Evolutionary conservation across 768 basidiomycete genomes (phyloP).

Genomic region (Suillus subalutaceus): DNA sequence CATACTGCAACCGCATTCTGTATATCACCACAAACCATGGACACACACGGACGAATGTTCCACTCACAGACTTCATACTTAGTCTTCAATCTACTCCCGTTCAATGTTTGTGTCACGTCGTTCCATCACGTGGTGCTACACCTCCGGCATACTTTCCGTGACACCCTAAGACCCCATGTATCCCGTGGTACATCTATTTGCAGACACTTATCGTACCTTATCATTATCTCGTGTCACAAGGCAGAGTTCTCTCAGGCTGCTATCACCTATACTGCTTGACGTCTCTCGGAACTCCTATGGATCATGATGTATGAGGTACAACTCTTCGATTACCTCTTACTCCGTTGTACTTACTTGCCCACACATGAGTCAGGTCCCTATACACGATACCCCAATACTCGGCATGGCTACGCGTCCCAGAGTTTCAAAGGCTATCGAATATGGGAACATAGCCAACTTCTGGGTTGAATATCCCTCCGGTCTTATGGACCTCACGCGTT

Average conservation of each 20-base stretch:
- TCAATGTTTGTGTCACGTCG: slow-evolving; percentile 11
- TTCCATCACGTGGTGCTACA: slow-evolving; percentile 5
- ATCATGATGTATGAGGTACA: slow-evolving; percentile 17
- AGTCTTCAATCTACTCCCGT: slow-evolving; percentile 14
- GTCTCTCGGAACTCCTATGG: slow-evolving; percentile 1
- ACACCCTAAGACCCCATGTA: neutral
- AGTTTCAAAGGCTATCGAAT: slow-evolving; percentile 49
- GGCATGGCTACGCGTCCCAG: slow-evolving; percentile 51
- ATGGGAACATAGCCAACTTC: slow-evolving; percentile 56
- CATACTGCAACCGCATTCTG: slow-evolving; percentile 16
- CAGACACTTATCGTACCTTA: slow-evolving; percentile 5
- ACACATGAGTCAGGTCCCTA: slow-evolving; percentile 20
- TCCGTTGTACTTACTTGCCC: slow-evolving; percentile 17
- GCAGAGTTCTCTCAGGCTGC: slow-evolving; percentile 16
- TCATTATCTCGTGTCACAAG: slow-evolving; percentile 5
- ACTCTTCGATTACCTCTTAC: neutral
- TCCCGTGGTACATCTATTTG: slow-evolving; percentile 10
- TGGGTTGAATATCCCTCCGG: slow-evolving; percentile 75
- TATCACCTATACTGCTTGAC: neutral
- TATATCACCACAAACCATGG: slow-evolving; percentile 23
- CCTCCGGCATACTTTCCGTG: neutral
- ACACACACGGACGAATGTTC: slow-evolving; percentile 17
- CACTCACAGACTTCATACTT: slow-evolving; percentile 9
- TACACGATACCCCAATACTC: slow-evolving; percentile 44
- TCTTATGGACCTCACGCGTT: slow-evolving; percentile 61